These are phyloP conservation scores for Fusarium longipes DNA, from an alignment of 2,329 filamentous ascomycete genomes.

Conservation along the genomic window DNA sequence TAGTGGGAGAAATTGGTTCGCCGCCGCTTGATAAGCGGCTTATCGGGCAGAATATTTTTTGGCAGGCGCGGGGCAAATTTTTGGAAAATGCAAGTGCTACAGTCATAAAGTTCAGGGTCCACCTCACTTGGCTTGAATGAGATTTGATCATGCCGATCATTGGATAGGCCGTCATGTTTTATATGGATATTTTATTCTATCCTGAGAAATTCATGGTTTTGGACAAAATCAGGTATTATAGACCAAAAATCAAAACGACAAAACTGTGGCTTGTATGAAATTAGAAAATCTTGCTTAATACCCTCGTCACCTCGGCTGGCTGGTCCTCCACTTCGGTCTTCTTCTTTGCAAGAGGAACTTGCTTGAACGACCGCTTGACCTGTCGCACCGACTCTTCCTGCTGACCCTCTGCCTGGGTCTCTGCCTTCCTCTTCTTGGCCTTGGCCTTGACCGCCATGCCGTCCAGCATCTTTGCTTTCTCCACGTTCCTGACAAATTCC, in stretches of 20 bases:
- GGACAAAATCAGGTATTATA: slow-evolving; percentile 22
- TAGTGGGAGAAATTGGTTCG: slow-evolving; percentile 52
- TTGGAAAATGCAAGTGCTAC: slow-evolving; percentile 17
- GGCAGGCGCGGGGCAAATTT: slow-evolving; percentile 42
- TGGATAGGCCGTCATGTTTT: slow-evolving; percentile 18
- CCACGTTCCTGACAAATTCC: slow-evolving; percentile 81
- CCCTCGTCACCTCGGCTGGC: slow-evolving; percentile 67
- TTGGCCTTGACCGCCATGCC: slow-evolving; percentile 73
- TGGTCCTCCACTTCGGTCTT: slow-evolving; percentile 58
- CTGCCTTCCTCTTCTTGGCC: slow-evolving; percentile 54
- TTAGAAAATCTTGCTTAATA: slow-evolving; percentile 74
- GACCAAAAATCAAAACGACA: slow-evolving; percentile 9
- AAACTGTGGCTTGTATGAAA: slow-evolving; percentile 12
- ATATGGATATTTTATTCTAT: slow-evolving; percentile 13
- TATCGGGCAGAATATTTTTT: slow-evolving; percentile 46
- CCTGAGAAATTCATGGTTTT: slow-evolving; percentile 10
- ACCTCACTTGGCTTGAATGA: slow-evolving; percentile 32
- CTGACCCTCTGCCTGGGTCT: slow-evolving; percentile 41
- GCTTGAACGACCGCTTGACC: slow-evolving; percentile 68
- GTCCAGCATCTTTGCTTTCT: slow-evolving; percentile 82
- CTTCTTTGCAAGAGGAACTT: slow-evolving; percentile 69
- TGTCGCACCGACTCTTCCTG: slow-evolving; percentile 37
- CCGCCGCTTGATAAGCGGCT: slow-evolving; percentile 55
- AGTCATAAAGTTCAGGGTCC: slow-evolving; percentile 37
- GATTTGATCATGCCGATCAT: slow-evolving; percentile 27